Percentiles rank a stretch among this genome's conserved stretches.
Evolutionary conservation across 345 rosid species (phyloP).

Genomic region (Acer saccharum): DNA sequence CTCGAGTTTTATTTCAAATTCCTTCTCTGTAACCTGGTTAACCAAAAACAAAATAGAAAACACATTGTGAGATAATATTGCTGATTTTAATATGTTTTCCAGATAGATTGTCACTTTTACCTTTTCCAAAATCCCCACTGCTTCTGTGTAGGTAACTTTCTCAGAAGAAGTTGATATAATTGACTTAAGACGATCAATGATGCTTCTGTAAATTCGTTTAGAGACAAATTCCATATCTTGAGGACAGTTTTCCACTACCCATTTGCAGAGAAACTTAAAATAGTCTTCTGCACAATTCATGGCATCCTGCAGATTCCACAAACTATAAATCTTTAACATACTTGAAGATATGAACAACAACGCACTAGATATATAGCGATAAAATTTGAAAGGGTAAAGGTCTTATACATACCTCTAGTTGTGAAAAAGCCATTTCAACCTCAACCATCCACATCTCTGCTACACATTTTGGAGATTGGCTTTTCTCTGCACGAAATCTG

Average conservation of each 20-base stretch:
- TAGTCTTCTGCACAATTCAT: slow-evolving; percentile 76
- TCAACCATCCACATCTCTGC: slow-evolving; percentile 91
- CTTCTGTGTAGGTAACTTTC: slow-evolving; percentile 66
- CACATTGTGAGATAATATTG: background rate
- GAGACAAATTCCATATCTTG: slow-evolving; percentile 66
- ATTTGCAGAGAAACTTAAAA: slow-evolving; percentile 73
- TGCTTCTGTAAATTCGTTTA: slow-evolving; percentile 58
- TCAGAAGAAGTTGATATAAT: slow-evolving; percentile 41
- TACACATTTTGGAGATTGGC: slow-evolving; percentile 44
- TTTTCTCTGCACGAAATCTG: slow-evolving; percentile 65
- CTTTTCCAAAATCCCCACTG: slow-evolving; percentile 56
- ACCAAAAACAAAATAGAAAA: background rate
- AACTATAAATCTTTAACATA: background rate
- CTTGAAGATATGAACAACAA: background rate
- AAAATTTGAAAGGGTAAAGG: slow-evolving; percentile 1
- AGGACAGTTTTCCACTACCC: slow-evolving; percentile 60
- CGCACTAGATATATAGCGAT: background rate
- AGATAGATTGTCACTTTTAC: slow-evolving; percentile 26
- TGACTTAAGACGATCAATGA: slow-evolving; percentile 55
- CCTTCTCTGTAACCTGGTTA: slow-evolving; percentile 49
- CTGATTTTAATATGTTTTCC: background rate
- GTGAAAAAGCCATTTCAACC: slow-evolving; percentile 77
- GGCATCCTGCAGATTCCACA: slow-evolving; percentile 57
- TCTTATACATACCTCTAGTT: slow-evolving; percentile 75
- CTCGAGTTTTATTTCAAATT: slow-evolving; percentile 54